Base-by-base conservation (phyloP, 768 basidiomycete species). In the Boletus bicolor region DNA sequence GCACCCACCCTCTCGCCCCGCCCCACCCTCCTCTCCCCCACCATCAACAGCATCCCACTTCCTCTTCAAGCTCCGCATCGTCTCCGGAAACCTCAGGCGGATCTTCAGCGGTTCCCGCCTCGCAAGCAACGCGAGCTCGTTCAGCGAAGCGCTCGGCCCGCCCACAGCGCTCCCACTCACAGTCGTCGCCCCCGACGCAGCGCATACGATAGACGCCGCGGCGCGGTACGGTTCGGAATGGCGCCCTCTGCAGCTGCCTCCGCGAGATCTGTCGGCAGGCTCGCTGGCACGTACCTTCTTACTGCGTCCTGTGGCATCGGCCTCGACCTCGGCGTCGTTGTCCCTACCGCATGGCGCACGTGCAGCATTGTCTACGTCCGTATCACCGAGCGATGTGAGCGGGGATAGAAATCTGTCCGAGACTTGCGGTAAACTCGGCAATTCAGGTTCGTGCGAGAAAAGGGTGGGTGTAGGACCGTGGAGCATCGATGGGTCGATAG, bases 161-260 rank as follows among this genome's bases (percentile, higher is more conserved):
- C 68, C 68, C 12, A 39, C 36, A 7, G 68, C 66, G 12, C 36
- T 35, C 5, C 68, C 68, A 14, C 68, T 65, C 12, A 39, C 42
- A 17, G 14, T 10, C 14, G 26, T 44, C 45, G 26, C n/a, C 4
- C 54, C 58, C 38, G 57, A 54, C 7, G 24, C 17, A 3, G 32
- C 44, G n/a, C 39, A 44, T 8, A n/a, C 14, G 12, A 11, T 21
- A 8, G 24, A n/a, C 9, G 37, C 11, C 14, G 8, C 32, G 5
- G 34, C 8, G 1, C 15, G 53, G 24, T 17, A 1, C 10, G 32
- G 45, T 10, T 57, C 49, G 3, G 49, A 62, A 24, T 17, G 17
- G 10, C 42, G 35, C 11, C 35, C 26, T 41, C 19, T 26, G 21
- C 7, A 3, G 6, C 30, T 35, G 7, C 4, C 37, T 26, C 38